phyloP scores from a whole-genome alignment of 75 land plant genomes.

The Cryptomeria japonica region DNA sequence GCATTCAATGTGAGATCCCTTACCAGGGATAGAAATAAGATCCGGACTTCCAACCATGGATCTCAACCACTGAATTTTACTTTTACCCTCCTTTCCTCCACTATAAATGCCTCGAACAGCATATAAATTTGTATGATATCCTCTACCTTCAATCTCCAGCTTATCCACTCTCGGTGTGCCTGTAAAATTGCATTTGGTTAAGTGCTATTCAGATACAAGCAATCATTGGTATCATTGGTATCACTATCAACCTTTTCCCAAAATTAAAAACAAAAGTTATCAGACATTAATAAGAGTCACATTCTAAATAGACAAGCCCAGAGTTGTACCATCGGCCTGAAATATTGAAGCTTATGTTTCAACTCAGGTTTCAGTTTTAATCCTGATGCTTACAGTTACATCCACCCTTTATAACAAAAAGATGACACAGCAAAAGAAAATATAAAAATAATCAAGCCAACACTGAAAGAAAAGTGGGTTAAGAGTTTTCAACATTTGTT shows the following conservation, averaged over 20 bases:
- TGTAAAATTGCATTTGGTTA: conserved; percentile 20
- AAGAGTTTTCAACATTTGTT: neutral
- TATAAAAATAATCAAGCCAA: neutral
- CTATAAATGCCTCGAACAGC: conserved; percentile 90
- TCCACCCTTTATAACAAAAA: neutral
- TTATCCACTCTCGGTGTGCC: conserved; percentile 85
- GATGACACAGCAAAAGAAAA: neutral
- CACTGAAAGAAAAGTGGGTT: neutral
- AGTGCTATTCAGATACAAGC: neutral
- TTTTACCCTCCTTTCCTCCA: conserved; percentile 97
- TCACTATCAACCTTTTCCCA: neutral
- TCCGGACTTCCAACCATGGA: conserved; percentile 99
- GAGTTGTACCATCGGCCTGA: neutral
- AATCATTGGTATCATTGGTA: neutral
- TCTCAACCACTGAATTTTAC: conserved; percentile 95
- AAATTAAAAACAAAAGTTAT: neutral
- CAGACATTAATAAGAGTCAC: neutral
- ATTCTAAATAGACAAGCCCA: neutral
- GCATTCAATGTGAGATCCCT: neutral
- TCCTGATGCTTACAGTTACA: neutral
- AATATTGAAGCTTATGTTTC: neutral
- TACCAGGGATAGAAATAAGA: conserved; percentile 94
- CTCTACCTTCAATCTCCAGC: conserved; percentile 94
- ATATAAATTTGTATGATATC: conserved; percentile 96
- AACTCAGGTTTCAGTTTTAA: neutral